Base-by-base conservation (phyloP, 1,139 yeast genomes). In the Suhomyces choctaworum region DNA sequence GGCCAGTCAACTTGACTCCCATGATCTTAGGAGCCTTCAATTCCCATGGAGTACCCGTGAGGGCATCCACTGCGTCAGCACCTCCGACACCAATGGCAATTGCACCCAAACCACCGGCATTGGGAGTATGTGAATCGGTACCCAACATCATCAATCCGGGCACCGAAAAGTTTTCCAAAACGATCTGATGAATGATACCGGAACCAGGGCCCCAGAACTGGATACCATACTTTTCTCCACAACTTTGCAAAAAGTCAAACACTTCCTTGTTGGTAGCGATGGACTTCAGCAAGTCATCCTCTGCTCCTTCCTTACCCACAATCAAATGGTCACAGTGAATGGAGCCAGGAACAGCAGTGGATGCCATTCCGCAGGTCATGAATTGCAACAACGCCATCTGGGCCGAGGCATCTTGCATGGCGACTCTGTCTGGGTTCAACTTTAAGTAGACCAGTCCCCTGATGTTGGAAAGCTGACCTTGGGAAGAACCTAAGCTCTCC, bases 181-280 rank as follows among this genome's bases (percentile, higher is more conserved):
- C 96, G 51, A 92, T 92, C 67, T 92, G 98, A 65, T 92, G 98
- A 52, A 92, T 92, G 52, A 92, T 92, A 55, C 98, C 98, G 9
- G 97, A 89, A 34, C 98, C 98, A 11, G 98, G 97, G 10, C 96
- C 96, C 98, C 98, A 92, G 66, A 92, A 92, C 58, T 87, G 96
- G 47, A 92, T 88, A 42, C 97, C 97, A 60, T 89, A 92, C 63
- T 86, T 89, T 51, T 78, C 83, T 44, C 95, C 95, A 66, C 96
- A 88, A 44, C 90, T 78, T 60, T 85, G 86, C 50, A 92, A 71
- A 67, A 92, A 92, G 57, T 89, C 95, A 58, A 89, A 92, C 31
- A 92, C 97, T 62, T 92, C 98, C 54, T 83, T 80, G 70, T 92
- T 92, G 36, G 89, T 82, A 13, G 85, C 80, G 31, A 87, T 80